Evolutionary conservation across 1,139 yeast genomes (phyloP), one percentile per base, ranked within the genome.

Genomic region (Spathaspora sp.): DNA sequence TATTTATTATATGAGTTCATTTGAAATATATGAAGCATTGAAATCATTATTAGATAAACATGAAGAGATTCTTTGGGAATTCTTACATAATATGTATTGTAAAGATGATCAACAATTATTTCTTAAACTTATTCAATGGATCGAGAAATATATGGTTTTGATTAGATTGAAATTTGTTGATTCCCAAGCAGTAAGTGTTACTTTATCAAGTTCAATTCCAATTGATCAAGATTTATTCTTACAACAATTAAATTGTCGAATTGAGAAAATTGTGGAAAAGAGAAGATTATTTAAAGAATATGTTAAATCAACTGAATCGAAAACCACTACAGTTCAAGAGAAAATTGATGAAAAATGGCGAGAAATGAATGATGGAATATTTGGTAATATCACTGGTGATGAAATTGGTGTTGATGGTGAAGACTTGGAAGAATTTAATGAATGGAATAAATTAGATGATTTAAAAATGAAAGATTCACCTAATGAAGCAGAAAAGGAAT

Each of bases 91-190:
- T 47, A 78, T 90, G 23, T 90, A 90, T 62, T 57, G 74, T 20
- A 81, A 86, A 52, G 97, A 91, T 59, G 78, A 83, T 41, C 87
- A 87, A 16, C 69, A 78, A 15, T 67, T 91, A 3, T 91, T 91
- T 63, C 79, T 82, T 47, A 83, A 82, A 10, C 68, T 91, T 44
- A 77, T 89, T 43, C 65, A 67, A 13, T 91, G 97, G 97, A 66
- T 78, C 34, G 79, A 79, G 51, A 65, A 66, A 38, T 77, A 88
- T 51, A 72, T 86, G 41, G 62, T 64, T 5, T 76, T 88, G 44
- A 68, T 89, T 38, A 73, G 83, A 43, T 76, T 83, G 54, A 78
- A 89, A 52, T 83, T 84, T 53, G 68, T 67, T 2, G 82, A 86
- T 29, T 74, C 75, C 20, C 70, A 67, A 3, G 68, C 68, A 15